Evolutionary conservation across 2,329 filamentous ascomycete species (phyloP), one percentile per base, ranked within the genome.

Genomic region (Penicillium polonicum): DNA sequence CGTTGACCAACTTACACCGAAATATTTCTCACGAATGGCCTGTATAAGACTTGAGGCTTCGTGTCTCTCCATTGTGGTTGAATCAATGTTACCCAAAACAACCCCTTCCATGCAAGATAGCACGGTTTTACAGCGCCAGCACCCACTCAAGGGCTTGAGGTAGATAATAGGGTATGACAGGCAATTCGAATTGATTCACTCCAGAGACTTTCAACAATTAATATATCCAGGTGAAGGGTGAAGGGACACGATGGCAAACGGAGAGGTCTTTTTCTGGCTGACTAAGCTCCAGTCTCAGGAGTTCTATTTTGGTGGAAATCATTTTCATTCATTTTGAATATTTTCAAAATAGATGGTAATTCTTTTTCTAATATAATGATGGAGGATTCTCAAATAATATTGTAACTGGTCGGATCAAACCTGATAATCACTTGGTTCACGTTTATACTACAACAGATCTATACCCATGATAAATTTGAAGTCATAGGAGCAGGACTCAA

Each of bases 1-100:
- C 2, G 62, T 69, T 21, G 66, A 63, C 65, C 70, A 69, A 10
- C 58, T 68, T 41, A 68, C 33, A 13, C 46, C 63, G 45, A 27
- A 64, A 58, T 19, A 68, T 27, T 17, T 49, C 58, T 70, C 65
- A 36, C 63, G 65, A n/a, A 55, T 43, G 1, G 50, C 35, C 56
- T 68, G 66, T 36, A 70, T 57, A 36, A 66, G 51, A 10, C 54
- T 42, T 21, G 71, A 61, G 60, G 55, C 42, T 21, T 55, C 52
- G 58, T 65, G 57, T 15, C 15, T 55, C 35, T 55, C 59, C 65
- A 70, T 65, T 44, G 17, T 55, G 57, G 27, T 38, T 38, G 38
- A 59, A 54, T 39, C 42, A 43, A 21, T 23, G 31, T 33, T n/a
- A 12, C 21, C n/a, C 23, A 50, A 36, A 55, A 50, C n/a, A 51